Percentiles rank a stretch among this genome's conserved stretches.
phyloP scores from a whole-genome alignment of 306 rosid species.

The Vicia villosa region DNA sequence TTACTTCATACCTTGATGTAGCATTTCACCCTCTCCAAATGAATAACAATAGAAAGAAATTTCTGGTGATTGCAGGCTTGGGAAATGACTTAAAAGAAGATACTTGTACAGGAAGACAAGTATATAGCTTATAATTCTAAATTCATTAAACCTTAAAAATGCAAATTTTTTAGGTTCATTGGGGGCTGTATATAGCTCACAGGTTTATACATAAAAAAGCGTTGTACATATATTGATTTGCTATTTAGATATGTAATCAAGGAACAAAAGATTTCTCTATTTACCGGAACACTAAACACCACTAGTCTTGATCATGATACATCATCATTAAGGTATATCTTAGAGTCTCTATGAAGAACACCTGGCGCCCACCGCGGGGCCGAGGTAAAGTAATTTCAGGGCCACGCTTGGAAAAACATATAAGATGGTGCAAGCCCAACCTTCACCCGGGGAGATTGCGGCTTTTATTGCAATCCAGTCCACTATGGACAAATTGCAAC shows the following conservation, averaged over 20 bases:
- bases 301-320: no score
- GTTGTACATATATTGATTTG: constrained; percentile 37
- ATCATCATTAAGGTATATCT: no score
- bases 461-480: no score
- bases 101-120: constrained; percentile 32
- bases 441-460: no score
- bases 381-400: no score
- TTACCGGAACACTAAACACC: no score
- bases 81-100: constrained; percentile 60
- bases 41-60: not conserved
- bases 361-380: no score
- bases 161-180: constrained; percentile 34
- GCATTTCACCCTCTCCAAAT: not conserved
- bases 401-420: no score
- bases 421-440: no score
- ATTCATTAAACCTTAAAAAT: constrained; percentile 31
- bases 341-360: no score
- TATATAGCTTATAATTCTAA: constrained; percentile 1
- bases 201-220: constrained; percentile 29
- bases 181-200: constrained; percentile 37
- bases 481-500: no score
- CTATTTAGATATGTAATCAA: constrained; percentile 6
- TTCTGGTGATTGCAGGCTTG: constrained; percentile 69
- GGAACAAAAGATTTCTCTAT: no score
- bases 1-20: not conserved